phyloP scores from a whole-genome alignment of 139 green algal genomes.

The Tetratostichococcus sp. region DNA sequence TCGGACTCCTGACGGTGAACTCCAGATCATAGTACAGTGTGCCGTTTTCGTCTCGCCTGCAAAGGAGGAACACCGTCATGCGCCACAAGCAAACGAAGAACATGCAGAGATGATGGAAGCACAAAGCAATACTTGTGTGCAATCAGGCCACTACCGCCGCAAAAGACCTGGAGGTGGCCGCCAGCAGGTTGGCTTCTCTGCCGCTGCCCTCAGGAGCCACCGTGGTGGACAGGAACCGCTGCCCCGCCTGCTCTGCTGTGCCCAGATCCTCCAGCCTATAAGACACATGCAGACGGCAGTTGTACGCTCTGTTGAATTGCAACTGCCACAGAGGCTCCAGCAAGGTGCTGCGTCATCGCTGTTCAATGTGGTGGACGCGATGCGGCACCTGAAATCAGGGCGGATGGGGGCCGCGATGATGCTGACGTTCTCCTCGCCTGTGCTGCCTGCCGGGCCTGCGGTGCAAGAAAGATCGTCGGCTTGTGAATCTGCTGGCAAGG shows the following conservation, averaged over 20 bases:
- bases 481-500: no score
- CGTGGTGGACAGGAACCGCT: constrained; percentile 54
- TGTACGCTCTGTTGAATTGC: no score
- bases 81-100: no score
- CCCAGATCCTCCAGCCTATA: constrained; percentile 49
- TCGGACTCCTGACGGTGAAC: constrained; percentile 62
- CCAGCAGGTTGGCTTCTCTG: constrained; percentile 49
- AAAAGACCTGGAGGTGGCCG: constrained; percentile 28
- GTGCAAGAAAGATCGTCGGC: no score
- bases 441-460: constrained; percentile 62
- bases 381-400: constrained; percentile 59
- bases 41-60: constrained; percentile 19
- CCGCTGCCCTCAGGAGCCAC: constrained; percentile 41
- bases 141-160: no score
- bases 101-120: no score
- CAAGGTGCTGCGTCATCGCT: no score
- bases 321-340: no score
- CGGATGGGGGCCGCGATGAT: constrained; percentile 82
- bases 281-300: no score
- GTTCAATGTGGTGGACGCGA: no score
- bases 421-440: constrained; percentile 86
- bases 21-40: constrained; percentile 74
- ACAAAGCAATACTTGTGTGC: constrained; percentile 1
- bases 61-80: no score
- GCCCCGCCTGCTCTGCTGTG: constrained; percentile 37